Evolutionary conservation across 768 basidiomycete genomes (phyloP), one percentile per base, ranked within the genome.

Genomic region (Dacryopinax primogenitus): DNA sequence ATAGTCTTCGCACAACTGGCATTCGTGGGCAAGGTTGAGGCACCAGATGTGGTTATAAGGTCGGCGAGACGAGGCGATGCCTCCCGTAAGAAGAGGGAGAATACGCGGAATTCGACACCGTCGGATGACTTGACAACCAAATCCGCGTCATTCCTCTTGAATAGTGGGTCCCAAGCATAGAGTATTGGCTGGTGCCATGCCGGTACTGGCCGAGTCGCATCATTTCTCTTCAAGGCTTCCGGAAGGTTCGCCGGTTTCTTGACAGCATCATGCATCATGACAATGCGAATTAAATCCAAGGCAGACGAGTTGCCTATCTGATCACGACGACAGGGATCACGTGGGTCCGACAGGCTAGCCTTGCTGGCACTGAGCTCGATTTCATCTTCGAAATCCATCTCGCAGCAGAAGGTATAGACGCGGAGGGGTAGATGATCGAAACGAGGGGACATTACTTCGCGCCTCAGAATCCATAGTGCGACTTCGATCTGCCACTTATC

Each of bases 401-500:
- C 51, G 51, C 51, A 58, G 26, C 26, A 23, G 21, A 58, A 58
- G 26, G 51, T 4, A 30, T 58, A 58, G 21, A 58, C 32, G 2
- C 51, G 51, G 18, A 58, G 51, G 9, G 51, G 26, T 6, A 26
- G 26, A 28, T 6, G 30, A 4, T 6, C 26, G 51, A 58, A 58
- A 13, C 51, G 51, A 18, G 23, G 3, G 9, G 51, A 11, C 26
- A 58, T 18, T 3, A 58, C 26, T 15, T 28, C 51, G 11, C 32
- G 26, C 51, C 18, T 58, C 26, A 58, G 51, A 23, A 32, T 32
- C 23, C 7, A 32, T 3, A 30, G 9, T 2, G 51, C 51, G 30
- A 58, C 51, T 28, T 58, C 26, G 12, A 58, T 58, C 51, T 63
- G 62, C 51, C 51, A 58, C 23, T 32, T 58, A 2, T 58, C 51